phyloP scores from a whole-genome alignment of 208 protist species.

The Histomonas meleagridis region DNA sequence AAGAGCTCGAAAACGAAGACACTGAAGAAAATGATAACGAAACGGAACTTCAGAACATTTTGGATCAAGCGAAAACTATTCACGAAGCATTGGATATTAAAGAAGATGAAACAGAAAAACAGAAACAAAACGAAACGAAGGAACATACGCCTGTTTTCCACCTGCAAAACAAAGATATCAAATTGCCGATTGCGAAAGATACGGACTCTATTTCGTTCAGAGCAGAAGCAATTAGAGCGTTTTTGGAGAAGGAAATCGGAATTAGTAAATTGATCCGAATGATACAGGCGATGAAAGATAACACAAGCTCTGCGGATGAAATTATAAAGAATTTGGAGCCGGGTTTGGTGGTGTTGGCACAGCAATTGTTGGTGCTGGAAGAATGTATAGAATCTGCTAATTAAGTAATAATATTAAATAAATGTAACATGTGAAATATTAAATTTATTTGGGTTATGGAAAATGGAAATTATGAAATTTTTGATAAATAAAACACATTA shows the following conservation, averaged over 20 bases:
- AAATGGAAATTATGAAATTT: too few relatives aligned
- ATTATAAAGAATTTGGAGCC: not conserved
- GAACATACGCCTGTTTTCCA: not conserved
- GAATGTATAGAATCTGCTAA: too few relatives aligned
- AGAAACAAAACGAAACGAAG: not conserved
- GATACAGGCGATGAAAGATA: not conserved
- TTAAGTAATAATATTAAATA: too few relatives aligned
- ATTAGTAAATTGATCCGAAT: not conserved
- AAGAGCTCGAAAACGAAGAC: not conserved
- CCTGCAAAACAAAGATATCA: not conserved
- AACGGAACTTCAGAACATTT: not conserved
- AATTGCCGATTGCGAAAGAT: not conserved
- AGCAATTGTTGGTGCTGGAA: not conserved
- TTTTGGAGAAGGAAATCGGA: constrained; percentile 12
- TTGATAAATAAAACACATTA: too few relatives aligned
- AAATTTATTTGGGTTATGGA: too few relatives aligned
- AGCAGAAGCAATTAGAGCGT: constrained; percentile 33
- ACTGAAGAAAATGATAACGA: not conserved
- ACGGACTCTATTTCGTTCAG: not conserved
- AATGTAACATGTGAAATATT: too few relatives aligned
- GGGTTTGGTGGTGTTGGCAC: not conserved
- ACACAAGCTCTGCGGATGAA: not conserved
- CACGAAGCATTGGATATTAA: not conserved
- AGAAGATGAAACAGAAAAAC: not conserved
- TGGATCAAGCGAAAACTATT: not conserved